Evolutionary conservation across 805 yeast genomes (phyloP).

Genomic region (Nakazawaea peltata): DNA sequence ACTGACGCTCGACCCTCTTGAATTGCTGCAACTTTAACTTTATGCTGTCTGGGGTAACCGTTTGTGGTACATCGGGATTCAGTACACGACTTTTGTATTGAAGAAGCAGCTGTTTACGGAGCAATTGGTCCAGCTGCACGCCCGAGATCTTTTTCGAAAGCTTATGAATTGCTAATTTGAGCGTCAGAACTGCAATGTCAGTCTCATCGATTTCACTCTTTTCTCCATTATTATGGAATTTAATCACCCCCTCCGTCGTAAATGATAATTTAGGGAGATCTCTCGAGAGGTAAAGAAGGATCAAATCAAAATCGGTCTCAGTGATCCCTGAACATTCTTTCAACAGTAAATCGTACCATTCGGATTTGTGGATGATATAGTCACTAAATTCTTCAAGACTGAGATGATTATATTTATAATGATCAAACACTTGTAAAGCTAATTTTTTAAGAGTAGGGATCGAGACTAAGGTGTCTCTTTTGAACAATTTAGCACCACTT

Average conservation of each 20-base stretch:
- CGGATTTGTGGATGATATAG: constrained; percentile 5
- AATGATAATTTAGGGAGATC: constrained; percentile 4
- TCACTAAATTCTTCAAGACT: constrained; percentile 5
- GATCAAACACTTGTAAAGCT: constrained; percentile 1
- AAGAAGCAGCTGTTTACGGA: not conserved
- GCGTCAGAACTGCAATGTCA: not conserved
- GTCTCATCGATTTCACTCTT: not conserved
- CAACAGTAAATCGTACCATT: too few relatives aligned
- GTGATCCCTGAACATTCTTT: not conserved
- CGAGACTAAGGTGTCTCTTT: not conserved
- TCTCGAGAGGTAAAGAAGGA: constrained; percentile 3
- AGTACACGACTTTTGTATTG: not conserved
- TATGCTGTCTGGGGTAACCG: too few relatives aligned
- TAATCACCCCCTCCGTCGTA: too few relatives aligned
- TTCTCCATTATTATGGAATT: constrained; percentile 1
- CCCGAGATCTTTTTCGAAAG: not conserved
- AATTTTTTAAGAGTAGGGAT: not conserved
- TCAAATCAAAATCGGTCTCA: constrained; percentile 2
- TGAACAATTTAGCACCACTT: not conserved
- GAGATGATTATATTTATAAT: constrained; percentile 3
- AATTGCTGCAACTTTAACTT: constrained; percentile 1
- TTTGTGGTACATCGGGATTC: too few relatives aligned
- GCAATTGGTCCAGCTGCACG: not conserved
- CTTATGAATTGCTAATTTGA: constrained; percentile 3
- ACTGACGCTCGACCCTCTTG: constrained; percentile 2